Evolutionary conservation across 140 eudicot species (phyloP).

Genomic region (Stevia rebaudiana): DNA sequence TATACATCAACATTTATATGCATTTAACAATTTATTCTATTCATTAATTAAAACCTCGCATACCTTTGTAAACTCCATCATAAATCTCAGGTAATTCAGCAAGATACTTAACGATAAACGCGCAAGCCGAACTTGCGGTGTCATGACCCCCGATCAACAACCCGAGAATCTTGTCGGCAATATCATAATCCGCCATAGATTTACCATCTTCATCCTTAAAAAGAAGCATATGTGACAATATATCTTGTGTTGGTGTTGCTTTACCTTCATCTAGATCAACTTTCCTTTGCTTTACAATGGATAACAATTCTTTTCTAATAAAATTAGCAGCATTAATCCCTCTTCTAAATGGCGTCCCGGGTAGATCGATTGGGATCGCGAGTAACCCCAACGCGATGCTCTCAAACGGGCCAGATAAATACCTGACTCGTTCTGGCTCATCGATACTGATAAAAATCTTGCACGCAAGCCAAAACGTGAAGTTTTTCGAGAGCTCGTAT

Average conservation of each 20-base stretch:
- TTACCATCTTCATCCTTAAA: slow-evolving; percentile 40
- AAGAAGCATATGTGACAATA: slow-evolving; percentile 51
- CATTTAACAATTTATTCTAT: neutral
- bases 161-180: slow-evolving; percentile 48
- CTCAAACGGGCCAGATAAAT: slow-evolving; percentile 15
- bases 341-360: slow-evolving; percentile 51
- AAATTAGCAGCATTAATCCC: slow-evolving; percentile 49
- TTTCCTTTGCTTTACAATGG: slow-evolving; percentile 45
- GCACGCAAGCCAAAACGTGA: slow-evolving; percentile 51
- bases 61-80: slow-evolving; percentile 46
- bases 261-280: slow-evolving; percentile 39
- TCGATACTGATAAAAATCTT: slow-evolving; percentile 47
- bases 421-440: slow-evolving; percentile 37
- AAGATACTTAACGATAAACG: slow-evolving; percentile 50
- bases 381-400: slow-evolving; percentile 36
- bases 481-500: slow-evolving; percentile 15
- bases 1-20: neutral
- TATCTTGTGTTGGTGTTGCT: slow-evolving; percentile 53
- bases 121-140: slow-evolving; percentile 42
- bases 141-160: slow-evolving; percentile 58
- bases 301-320: slow-evolving; percentile 33
- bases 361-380: slow-evolving; percentile 50
- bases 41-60: neutral
- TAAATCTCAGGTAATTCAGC: slow-evolving; percentile 58
- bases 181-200: slow-evolving; percentile 35